Base-by-base conservation (phyloP, 495 filamentous ascomycete genomes). In the Aspergillus olivimuriae region DNA sequence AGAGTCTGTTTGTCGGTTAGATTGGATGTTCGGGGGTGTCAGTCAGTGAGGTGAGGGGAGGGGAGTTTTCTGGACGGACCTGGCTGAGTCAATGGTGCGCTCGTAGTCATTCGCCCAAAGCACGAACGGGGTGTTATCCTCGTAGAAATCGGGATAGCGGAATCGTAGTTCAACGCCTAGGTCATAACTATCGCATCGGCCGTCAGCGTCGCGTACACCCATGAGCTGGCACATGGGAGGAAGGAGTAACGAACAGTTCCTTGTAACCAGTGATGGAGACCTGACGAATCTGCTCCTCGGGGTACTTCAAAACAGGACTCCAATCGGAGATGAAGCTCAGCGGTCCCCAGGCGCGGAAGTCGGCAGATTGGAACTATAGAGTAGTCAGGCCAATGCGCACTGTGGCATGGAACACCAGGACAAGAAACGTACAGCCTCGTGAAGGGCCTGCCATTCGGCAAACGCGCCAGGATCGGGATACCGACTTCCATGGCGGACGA, bases 31-130 rank as follows among this genome's bases (percentile, higher is more conserved):
- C 5, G 19, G 18, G 1, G 5, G 2, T n/a, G 9, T 12, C 5
- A 11, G 6, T 22, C 6, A 11, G 18, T 5, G 10, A 38, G 18
- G 24, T 11, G 18, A 24, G n/a, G 19, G 30, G 1, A 18, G n/a
- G 17, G 17, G 14, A 33, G 12, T n/a, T n/a, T n/a, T n/a, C n/a
- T 26, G 19, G 4, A 35, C 40, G 23, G 36, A 50, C 33, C 69
- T 58, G 21, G 76, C 69, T 50, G 73, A 69, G 57, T 77, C 58
- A 40, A 80, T 66, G 4, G 75, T 72, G 8, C 65, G 64, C 31
- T 68, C 63, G 50, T 79, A 80, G 37, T 75, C 66, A 48, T 82
- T 82, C 4, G 73, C 72, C 77, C 77, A 82, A 8, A 75, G 58
- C 5, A 67, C 52, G 60, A 80, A 80, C 0, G 66, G 66, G 11